Conservation (phyloP, 345 rosid species). For the Rubroshorea leprosula region DNA sequence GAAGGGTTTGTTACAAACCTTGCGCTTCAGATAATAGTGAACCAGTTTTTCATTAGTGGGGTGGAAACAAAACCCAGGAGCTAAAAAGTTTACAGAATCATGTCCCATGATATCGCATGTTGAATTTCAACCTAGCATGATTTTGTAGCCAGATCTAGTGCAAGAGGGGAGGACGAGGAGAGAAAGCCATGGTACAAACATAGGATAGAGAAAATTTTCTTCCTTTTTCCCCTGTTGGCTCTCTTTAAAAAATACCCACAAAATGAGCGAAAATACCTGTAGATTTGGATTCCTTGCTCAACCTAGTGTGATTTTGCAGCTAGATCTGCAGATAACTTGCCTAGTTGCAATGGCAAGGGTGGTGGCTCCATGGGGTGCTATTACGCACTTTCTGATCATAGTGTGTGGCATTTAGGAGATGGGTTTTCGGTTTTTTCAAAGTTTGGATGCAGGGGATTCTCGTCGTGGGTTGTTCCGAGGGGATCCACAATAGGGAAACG, state of each 20-base stretch:
- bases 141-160: no score
- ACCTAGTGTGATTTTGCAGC: no score
- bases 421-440: conserved; percentile 60
- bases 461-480: conserved; percentile 63
- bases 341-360: conserved; percentile 48
- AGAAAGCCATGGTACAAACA: no score
- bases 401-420: conserved; percentile 52
- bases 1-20: conserved; percentile 63
- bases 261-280: no score
- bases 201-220: no score
- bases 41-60: conserved; percentile 93
- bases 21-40: conserved; percentile 84
- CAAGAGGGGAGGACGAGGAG: no score
- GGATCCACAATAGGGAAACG: conserved; percentile 52
- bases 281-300: no score
- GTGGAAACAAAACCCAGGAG: conserved; percentile 92
- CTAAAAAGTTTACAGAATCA: conserved; percentile 45
- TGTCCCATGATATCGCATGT: conserved; percentile 39
- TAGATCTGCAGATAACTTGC: no score
- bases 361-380: conserved; percentile 62
- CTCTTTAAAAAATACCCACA: no score
- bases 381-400: conserved; percentile 73
- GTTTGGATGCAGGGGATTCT: conserved; percentile 77
- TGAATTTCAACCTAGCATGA: no score
- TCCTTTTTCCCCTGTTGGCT: no score